phyloP scores from a whole-genome alignment of 139 green algal species.

The Tetraselmis chui region DNA sequence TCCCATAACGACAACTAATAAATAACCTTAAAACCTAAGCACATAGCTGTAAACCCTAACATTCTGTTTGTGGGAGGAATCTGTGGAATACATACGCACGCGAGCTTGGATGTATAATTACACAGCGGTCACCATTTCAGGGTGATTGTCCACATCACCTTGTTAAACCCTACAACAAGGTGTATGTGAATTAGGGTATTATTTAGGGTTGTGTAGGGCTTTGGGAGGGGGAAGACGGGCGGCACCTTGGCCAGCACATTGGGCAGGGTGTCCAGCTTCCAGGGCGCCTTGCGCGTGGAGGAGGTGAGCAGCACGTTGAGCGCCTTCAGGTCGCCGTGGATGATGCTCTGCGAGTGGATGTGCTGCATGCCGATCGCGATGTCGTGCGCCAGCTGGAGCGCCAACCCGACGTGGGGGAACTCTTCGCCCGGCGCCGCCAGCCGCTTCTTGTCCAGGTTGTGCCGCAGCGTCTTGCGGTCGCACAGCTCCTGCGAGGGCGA shows the following conservation, averaged over 20 bases:
- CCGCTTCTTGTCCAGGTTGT: background rate
- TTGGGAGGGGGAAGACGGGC: background rate
- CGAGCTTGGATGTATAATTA: no score
- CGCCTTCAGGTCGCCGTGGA: slow-evolving; percentile 40
- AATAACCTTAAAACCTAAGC: no score
- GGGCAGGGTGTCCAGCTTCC: no score
- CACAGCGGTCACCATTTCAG: no score
- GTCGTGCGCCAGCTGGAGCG: slow-evolving; percentile 33
- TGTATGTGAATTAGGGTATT: no score
- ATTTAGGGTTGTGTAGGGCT: no score
- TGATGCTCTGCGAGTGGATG: slow-evolving; percentile 36
- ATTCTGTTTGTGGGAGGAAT: no score
- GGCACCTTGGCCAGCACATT: background rate
- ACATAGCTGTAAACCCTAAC: no score
- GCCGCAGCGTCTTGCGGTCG: background rate
- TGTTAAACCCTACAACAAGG: no score
- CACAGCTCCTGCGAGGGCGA: background rate
- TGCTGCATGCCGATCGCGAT: slow-evolving; percentile 33
- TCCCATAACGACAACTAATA: no score
- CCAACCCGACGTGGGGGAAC: slow-evolving; percentile 3
- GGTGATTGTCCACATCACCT: no score
- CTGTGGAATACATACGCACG: no score
- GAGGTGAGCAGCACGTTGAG: background rate
- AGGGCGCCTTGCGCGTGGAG: background rate
- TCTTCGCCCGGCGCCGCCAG: background rate